A percentile compares a stretch with the other conserved stretches of the same genome.
These are phyloP conservation scores for Sporisorium reilianum DNA, from an alignment of 1,284 basidiomycete species.

Conservation along the genomic window DNA sequence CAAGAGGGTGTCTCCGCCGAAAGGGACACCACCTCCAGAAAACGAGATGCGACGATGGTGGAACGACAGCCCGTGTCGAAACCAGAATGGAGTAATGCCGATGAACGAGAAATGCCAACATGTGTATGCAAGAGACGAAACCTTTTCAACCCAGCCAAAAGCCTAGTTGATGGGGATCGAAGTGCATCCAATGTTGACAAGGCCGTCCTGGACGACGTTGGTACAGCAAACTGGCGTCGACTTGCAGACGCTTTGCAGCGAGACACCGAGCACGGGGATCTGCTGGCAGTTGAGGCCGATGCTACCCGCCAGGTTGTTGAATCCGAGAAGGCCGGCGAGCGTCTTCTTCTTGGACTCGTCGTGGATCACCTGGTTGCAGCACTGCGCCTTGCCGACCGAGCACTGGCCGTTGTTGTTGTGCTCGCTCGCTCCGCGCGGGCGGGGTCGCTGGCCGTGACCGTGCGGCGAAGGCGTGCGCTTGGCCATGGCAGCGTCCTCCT, in stretches of 20 bases:
- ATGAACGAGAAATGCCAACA: conserved; percentile 2
- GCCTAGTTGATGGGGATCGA: conserved; percentile 55
- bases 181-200: conserved; percentile 59
- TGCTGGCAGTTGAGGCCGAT: conserved; percentile 55
- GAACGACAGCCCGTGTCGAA: conserved; percentile 36
- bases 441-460: conserved; percentile 46
- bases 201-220: conserved; percentile 55
- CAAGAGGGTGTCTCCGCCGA: conserved; percentile 17
- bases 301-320: conserved; percentile 47
- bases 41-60: conserved; percentile 6
- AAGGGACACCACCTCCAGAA: conserved; percentile 10
- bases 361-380: conserved; percentile 54
- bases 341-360: conserved; percentile 55
- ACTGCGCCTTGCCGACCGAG: conserved; percentile 47
- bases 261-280: conserved; percentile 46
- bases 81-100: conserved; percentile 7
- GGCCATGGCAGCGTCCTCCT: conserved; percentile 44
- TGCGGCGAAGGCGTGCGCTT: conserved; percentile 35
- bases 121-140: conserved; percentile 6
- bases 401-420: conserved; percentile 56
- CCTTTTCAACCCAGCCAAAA: neutral
- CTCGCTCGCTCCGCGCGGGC: conserved; percentile 24
- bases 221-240: conserved; percentile 52
- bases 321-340: conserved; percentile 47
- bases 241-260: conserved; percentile 53